Conservation (phyloP, 179 eudicot genomes). For the Gypsophila paniculata region DNA sequence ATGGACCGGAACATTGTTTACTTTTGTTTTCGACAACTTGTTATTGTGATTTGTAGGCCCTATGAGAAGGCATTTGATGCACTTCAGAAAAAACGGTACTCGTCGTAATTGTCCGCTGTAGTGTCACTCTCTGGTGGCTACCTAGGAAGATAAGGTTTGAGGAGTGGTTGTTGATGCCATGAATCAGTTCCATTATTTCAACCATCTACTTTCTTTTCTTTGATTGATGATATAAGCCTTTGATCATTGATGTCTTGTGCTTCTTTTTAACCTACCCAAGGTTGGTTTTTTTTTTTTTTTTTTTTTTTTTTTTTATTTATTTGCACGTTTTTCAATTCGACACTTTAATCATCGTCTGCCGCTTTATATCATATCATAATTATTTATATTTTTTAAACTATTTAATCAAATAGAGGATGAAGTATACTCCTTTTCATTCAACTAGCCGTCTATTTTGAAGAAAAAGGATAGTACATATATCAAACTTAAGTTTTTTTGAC, state of each 20-base stretch:
- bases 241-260: neutral
- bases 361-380: too few species aligned
- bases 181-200: constrained; percentile 22
- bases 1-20: constrained; percentile 26
- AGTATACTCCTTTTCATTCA: too few species aligned
- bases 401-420: too few species aligned
- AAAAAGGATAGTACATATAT: too few species aligned
- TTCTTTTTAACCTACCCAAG: neutral
- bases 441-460: too few species aligned
- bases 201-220: constrained; percentile 19
- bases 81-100: neutral
- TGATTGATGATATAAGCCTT: constrained; percentile 16
- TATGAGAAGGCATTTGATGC: constrained; percentile 23
- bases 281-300: too few species aligned
- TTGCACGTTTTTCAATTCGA: neutral
- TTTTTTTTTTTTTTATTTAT: constrained; percentile 10
- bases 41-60: constrained; percentile 26
- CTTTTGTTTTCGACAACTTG: constrained; percentile 29
- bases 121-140: constrained; percentile 19
- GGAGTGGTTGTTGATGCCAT: constrained; percentile 25
- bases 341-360: too few species aligned
- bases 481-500: too few species aligned
- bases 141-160: constrained; percentile 27
- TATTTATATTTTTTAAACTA: too few species aligned
- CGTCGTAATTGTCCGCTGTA: constrained; percentile 19